Evolutionary conservation across 2,329 filamentous ascomycete genomes (phyloP).

Genomic region (Berkeleyomyces basicola): DNA sequence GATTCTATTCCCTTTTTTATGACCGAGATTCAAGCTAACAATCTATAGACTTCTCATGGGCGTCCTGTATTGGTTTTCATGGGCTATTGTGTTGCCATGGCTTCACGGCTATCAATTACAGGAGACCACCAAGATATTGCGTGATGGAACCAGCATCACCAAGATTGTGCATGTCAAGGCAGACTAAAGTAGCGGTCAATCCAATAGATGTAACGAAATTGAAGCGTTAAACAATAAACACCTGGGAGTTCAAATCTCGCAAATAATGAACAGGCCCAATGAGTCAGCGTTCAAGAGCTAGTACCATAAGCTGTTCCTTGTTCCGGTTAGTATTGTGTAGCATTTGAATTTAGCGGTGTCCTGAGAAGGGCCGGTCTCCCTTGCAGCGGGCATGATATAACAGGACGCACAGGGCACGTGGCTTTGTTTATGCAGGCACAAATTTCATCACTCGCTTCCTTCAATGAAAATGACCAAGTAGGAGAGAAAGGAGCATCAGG

Average conservation of each 20-base stretch:
- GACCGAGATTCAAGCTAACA: neutral
- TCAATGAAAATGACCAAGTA: neutral
- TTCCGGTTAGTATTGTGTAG: neutral
- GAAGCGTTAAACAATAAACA: neutral
- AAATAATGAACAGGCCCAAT: neutral
- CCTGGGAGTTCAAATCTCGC: neutral
- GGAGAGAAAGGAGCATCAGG: neutral
- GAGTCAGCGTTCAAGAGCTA: neutral
- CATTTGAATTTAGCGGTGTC: neutral
- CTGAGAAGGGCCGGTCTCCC: neutral
- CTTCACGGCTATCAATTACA: constrained; percentile 44
- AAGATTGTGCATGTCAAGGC: constrained; percentile 27
- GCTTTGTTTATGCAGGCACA: neutral
- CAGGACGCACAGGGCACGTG: neutral
- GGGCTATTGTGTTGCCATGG: constrained; percentile 43
- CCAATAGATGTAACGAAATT: neutral
- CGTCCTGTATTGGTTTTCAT: constrained; percentile 51
- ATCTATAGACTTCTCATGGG: constrained; percentile 38
- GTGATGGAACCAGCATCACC: constrained; percentile 52
- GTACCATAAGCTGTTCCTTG: neutral
- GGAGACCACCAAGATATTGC: constrained; percentile 40
- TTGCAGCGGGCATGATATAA: neutral
- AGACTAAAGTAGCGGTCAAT: constrained; percentile 2
- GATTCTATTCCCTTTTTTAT: neutral
- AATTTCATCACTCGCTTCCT: neutral